Evolutionary conservation across 257 asterid species (phyloP), one percentile per base, ranked within the genome.

Genomic region (Datura wrightii): DNA sequence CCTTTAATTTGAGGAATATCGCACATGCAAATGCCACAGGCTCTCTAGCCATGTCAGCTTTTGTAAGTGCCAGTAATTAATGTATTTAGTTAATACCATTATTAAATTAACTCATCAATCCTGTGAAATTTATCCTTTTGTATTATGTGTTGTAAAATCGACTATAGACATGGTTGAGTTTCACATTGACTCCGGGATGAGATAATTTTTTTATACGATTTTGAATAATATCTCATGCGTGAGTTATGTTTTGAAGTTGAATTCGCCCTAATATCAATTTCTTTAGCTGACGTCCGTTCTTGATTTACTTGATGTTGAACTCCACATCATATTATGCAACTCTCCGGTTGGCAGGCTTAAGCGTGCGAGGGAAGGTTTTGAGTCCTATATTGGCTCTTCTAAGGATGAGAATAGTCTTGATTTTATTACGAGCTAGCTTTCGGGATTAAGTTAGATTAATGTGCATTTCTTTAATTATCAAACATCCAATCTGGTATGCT

Each of bases 21-120:
- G 79, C 89, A 82, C 87, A 82, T 84, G 88, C 81, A 70, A 24
- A 44, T 52, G 66, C 41, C 53, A 81, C 83, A 80, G 85, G 62
- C 44, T 36, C 13, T 76, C 59, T 58, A 9, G 10, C 13, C 50
- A 76, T 50, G 66, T 8, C 83, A 13, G 58, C 69, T 79, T 56
- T 50, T 31, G 3, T 50, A 14, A 24, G 16, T 2, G 15, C 2
- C 48, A 31, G 4, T 60, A 10, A 19, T 60, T 48, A 48, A 24
- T 71, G 31, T 44, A 48, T 10, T 60, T 19, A 60, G 9, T 34
- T 5, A 31, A 10, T 58, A 39, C 34, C 24, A 41, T 31, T 31
- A 16, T 31, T 7, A 78, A 14, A 15, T 78, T 58, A 52, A 13
- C 48, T 14, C n/a, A 78, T 9, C 48, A 78, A 52, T 78, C 1